A percentile compares a stretch with the other conserved stretches of the same genome.
Evolutionary conservation across 352 stramenopile genomes (phyloP).

Genomic region (Phytophthora meadii): DNA sequence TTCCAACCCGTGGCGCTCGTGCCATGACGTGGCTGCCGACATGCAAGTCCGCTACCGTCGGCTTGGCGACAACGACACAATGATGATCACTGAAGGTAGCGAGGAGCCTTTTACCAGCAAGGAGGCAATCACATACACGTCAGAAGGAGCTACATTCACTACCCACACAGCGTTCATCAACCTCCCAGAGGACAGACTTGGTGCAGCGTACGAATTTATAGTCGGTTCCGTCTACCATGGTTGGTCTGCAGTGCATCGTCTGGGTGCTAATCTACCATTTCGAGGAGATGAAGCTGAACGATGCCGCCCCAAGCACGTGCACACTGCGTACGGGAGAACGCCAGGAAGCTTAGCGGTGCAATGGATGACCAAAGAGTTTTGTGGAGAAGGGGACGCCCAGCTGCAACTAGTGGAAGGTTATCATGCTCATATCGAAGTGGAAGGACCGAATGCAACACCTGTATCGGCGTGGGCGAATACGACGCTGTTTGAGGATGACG

Average conservation of each 20-base stretch:
- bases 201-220: constrained; percentile 66
- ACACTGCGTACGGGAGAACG: constrained; percentile 73
- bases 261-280: constrained; percentile 62
- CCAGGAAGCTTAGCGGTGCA: constrained; percentile 75
- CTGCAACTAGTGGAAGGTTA: constrained; percentile 72
- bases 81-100: constrained; percentile 20
- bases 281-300: constrained; percentile 47
- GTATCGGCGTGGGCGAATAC: constrained; percentile 58
- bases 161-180: constrained; percentile 73
- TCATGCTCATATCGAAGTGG: constrained; percentile 48
- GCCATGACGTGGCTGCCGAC: constrained; percentile 58
- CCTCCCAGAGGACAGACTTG: constrained; percentile 23
- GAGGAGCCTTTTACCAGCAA: constrained; percentile 46
- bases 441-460: constrained; percentile 39
- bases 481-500: constrained; percentile 74
- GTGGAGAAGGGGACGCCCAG: constrained; percentile 47
- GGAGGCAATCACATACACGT: constrained; percentile 64
- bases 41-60: constrained; percentile 67
- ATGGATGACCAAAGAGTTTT: constrained; percentile 79
- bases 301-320: constrained; percentile 82
- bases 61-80: constrained; percentile 42
- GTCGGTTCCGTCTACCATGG: constrained; percentile 82
- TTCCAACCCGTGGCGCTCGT: constrained; percentile 70
- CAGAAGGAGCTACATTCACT: constrained; percentile 61
- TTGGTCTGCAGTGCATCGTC: constrained; percentile 72